These are phyloP conservation scores for Botrytis byssoidea DNA, from an alignment of 2,329 filamentous ascomycete species.

Conservation along the genomic window DNA sequence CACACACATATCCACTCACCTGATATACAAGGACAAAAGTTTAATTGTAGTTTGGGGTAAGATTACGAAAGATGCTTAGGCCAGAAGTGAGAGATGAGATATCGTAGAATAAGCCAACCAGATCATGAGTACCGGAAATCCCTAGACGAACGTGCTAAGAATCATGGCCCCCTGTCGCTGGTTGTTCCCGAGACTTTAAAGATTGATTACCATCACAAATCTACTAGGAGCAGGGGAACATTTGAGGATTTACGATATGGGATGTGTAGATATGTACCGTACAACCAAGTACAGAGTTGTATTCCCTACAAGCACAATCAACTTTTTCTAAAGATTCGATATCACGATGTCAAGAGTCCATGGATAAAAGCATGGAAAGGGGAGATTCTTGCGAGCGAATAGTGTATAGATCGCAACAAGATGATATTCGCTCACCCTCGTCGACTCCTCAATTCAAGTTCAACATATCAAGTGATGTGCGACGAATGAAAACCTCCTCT, in stretches of 20 bases:
- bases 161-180: background rate
- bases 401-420: background rate
- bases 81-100: constrained; percentile 4
- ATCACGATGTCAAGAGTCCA: background rate
- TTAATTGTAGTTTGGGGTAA: constrained; percentile 9
- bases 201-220: constrained; percentile 5
- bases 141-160: constrained; percentile 6
- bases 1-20: background rate
- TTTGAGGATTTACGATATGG: constrained; percentile 8
- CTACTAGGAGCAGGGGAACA: background rate
- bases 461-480: constrained; percentile 4
- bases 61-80: constrained; percentile 11
- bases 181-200: constrained; percentile 17
- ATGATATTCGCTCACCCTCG: constrained; percentile 7
- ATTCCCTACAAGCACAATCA: background rate
- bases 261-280: background rate
- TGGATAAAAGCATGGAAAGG: background rate
- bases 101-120: constrained; percentile 17
- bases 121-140: background rate
- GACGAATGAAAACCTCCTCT: background rate
- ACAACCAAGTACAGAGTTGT: background rate
- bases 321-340: background rate
- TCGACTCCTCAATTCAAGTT: background rate
- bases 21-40: constrained; percentile 8
- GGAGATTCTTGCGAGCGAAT: constrained; percentile 2